These are phyloP conservation scores for Annulohypoxylon nitens DNA, from an alignment of 495 filamentous ascomycete genomes.

Conservation along the genomic window DNA sequence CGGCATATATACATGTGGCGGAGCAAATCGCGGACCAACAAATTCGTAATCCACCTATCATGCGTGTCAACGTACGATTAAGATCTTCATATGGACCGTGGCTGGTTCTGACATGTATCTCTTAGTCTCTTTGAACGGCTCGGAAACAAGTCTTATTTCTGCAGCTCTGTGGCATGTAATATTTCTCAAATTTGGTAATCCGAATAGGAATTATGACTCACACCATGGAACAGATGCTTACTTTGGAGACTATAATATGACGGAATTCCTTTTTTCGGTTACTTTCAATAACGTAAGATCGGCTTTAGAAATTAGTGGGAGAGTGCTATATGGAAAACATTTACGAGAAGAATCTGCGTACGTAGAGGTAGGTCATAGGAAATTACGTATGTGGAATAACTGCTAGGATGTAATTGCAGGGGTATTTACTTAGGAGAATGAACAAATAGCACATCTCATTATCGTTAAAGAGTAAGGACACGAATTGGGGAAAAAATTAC, in stretches of 20 bases:
- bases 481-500: no score
- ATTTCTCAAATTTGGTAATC: background rate
- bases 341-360: no score
- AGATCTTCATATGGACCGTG: slow-evolving; percentile 1
- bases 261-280: no score
- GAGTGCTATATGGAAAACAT: no score
- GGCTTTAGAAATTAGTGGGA: no score
- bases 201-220: background rate
- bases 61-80: slow-evolving; percentile 6
- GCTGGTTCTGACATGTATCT: background rate
- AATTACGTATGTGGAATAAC: no score
- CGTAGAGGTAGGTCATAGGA: no score
- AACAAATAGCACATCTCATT: no score
- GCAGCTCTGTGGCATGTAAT: background rate
- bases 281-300: no score
- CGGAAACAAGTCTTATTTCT: background rate
- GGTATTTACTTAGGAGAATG: no score
- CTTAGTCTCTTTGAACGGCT: background rate
- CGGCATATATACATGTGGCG: background rate
- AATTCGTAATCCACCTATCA: background rate
- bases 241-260: background rate
- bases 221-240: background rate
- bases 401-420: no score
- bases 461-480: no score
- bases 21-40: background rate